Percentiles rank a stretch among this genome's conserved stretches.
Conservation (phyloP, 768 basidiomycete species). For the Russula earlei region DNA sequence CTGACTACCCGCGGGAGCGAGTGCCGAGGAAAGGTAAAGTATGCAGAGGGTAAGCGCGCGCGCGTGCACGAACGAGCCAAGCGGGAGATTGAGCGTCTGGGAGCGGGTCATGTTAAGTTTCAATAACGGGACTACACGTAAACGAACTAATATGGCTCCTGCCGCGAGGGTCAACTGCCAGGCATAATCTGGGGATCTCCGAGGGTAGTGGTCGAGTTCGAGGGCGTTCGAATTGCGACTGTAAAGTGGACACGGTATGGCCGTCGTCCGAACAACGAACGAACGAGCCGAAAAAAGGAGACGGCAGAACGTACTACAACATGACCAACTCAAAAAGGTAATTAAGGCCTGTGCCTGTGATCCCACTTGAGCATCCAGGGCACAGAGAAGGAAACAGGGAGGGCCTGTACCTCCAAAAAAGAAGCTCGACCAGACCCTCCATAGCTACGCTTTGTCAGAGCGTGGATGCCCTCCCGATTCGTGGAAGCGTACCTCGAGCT, state of each 20-base stretch:
- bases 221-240: constrained; percentile 61
- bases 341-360: constrained; percentile 39
- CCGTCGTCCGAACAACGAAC: neutral
- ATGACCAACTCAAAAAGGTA: constrained; percentile 61
- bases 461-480: neutral
- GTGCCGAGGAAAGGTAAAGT: constrained; percentile 56
- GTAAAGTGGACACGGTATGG: too few relatives aligned
- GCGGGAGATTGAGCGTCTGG: constrained; percentile 51
- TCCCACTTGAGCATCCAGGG: neutral
- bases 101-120: neutral
- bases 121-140: neutral
- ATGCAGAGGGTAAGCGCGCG: constrained; percentile 59
- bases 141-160: constrained; percentile 44
- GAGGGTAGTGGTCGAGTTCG: constrained; percentile 49
- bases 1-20: constrained; percentile 55
- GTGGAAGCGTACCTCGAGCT: constrained; percentile 42
- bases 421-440: constrained; percentile 66
- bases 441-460: constrained; percentile 38
- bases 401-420: constrained; percentile 49
- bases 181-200: constrained; percentile 63
- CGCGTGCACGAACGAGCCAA: constrained; percentile 45
- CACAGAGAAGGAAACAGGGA: neutral
- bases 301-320: constrained; percentile 47
- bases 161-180: constrained; percentile 59
- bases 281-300: neutral